phyloP scores from a whole-genome alignment of 139 green algal genomes.

The Ulvella scutata region DNA sequence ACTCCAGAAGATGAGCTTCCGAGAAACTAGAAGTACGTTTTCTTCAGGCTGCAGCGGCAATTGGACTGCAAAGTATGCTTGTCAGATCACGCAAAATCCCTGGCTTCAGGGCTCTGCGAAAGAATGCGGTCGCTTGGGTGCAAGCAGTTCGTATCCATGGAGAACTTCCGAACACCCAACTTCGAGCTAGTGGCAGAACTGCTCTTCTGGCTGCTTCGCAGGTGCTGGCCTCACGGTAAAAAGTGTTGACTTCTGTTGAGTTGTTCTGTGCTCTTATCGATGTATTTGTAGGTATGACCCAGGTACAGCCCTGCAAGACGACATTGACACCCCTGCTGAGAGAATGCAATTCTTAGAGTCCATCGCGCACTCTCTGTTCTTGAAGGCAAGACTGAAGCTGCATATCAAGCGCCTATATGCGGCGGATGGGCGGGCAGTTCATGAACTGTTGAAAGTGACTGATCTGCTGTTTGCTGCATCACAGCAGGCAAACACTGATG shows the following conservation, averaged over 20 bases:
- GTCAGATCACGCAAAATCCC: too few relatives aligned
- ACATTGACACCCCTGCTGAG: slow-evolving; percentile 58
- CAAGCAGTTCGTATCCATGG: slow-evolving; percentile 48
- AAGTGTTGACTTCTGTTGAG: neutral
- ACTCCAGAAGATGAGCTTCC: too few relatives aligned
- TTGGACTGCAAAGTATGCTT: too few relatives aligned
- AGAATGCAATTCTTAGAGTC: slow-evolving; percentile 57
- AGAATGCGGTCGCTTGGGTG: slow-evolving; percentile 58
- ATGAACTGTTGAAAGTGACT: slow-evolving; percentile 66
- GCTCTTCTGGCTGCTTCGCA: slow-evolving; percentile 60
- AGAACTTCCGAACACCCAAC: slow-evolving; percentile 59
- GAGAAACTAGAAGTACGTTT: too few relatives aligned
- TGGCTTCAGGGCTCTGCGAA: slow-evolving; percentile 52
- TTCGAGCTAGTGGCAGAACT: slow-evolving; percentile 76
- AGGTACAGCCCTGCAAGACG: slow-evolving; percentile 33
- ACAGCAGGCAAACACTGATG: slow-evolving; percentile 20
- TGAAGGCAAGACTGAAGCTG: slow-evolving; percentile 58
- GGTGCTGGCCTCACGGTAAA: slow-evolving; percentile 15
- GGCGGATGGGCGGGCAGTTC: slow-evolving; percentile 50
- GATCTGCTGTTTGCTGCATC: slow-evolving; percentile 51
- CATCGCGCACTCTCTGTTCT: slow-evolving; percentile 36
- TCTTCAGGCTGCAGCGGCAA: too few relatives aligned
- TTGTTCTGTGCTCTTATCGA: neutral
- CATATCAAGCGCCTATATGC: slow-evolving; percentile 72
- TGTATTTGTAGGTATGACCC: slow-evolving; percentile 24